Evolutionary conservation across 2,329 filamentous ascomycete species (phyloP).

Genomic region (Cladophialophora psammophila): DNA sequence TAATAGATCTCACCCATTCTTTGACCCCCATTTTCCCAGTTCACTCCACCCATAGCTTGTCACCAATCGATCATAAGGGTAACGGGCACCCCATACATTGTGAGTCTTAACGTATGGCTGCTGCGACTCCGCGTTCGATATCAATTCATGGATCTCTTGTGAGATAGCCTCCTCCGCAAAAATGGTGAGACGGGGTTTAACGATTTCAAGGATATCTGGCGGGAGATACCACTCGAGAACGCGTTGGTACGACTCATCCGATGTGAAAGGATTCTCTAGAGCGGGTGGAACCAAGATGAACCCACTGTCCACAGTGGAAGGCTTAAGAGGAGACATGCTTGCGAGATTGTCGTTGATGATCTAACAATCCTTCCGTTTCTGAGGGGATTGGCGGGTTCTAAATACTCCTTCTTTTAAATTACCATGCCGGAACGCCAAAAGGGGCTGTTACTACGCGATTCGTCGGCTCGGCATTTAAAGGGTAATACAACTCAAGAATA

Average conservation of each 20-base stretch:
- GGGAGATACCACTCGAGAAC: constrained; percentile 45
- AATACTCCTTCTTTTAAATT: not conserved
- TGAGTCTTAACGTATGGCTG: constrained; percentile 40
- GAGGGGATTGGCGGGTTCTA: not conserved
- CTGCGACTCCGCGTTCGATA: constrained; percentile 41
- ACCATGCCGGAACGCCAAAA: not conserved
- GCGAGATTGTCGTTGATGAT: not conserved
- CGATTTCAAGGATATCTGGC: constrained; percentile 62
- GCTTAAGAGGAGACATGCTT: constrained; percentile 10
- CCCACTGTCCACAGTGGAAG: constrained; percentile 37
- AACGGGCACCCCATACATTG: constrained; percentile 43
- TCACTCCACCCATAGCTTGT: constrained; percentile 44
- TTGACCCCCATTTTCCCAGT: constrained; percentile 46
- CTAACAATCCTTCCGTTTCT: not conserved
- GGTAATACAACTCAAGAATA: not conserved
- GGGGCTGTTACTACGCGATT: not conserved
- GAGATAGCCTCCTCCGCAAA: constrained; percentile 47
- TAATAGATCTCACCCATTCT: constrained; percentile 39
- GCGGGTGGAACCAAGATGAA: constrained; percentile 36
- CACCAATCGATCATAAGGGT: constrained; percentile 39
- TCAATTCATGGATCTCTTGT: constrained; percentile 39
- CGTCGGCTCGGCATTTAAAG: not conserved
- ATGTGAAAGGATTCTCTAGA: constrained; percentile 39
- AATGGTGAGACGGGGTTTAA: constrained; percentile 46
- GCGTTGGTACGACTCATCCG: constrained; percentile 37